Evolutionary conservation across 2,329 filamentous ascomycete species (phyloP).

Genomic region (Metarhizium guizhouense): DNA sequence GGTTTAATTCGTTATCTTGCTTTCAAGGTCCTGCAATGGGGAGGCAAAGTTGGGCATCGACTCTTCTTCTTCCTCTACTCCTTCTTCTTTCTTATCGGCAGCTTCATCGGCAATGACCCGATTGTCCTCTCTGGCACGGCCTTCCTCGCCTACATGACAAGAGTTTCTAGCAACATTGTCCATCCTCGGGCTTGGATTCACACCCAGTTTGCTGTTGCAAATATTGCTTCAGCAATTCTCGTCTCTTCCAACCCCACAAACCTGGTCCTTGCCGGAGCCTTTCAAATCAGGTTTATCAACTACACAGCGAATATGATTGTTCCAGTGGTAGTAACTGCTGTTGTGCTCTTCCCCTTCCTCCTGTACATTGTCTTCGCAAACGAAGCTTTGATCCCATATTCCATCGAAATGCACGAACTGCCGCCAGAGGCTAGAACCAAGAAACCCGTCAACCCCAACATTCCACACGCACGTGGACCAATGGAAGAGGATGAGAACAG

Average conservation of each 20-base stretch:
- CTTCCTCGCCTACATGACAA: constrained; percentile 69
- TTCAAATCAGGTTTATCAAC: constrained; percentile 60
- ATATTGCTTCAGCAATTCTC: constrained; percentile 65
- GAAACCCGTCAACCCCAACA: constrained; percentile 63
- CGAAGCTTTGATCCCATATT: constrained; percentile 52
- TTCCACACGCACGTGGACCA: constrained; percentile 52
- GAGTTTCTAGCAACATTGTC: constrained; percentile 63
- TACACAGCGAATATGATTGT: constrained; percentile 75
- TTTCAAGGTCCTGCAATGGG: constrained; percentile 60
- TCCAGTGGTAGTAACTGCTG: constrained; percentile 57
- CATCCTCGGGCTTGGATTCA: constrained; percentile 67
- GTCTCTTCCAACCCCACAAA: constrained; percentile 75
- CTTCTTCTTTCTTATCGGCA: constrained; percentile 61
- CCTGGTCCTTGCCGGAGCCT: constrained; percentile 63
- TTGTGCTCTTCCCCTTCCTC: constrained; percentile 61
- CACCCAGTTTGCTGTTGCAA: constrained; percentile 62
- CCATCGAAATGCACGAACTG: constrained; percentile 61
- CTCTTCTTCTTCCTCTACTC: constrained; percentile 66
- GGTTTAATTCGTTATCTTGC: constrained; percentile 63
- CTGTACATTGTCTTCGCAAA: constrained; percentile 61
- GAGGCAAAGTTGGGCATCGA: constrained; percentile 55
- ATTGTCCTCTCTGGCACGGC: constrained; percentile 67
- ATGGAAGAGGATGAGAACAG: constrained; percentile 41
- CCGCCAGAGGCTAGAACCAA: constrained; percentile 44
- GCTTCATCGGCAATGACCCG: constrained; percentile 66